Evolutionary conservation across 2,329 filamentous ascomycete species (phyloP), one percentile per base, ranked within the genome.

Genomic region (Annulohypoxylon truncatum): DNA sequence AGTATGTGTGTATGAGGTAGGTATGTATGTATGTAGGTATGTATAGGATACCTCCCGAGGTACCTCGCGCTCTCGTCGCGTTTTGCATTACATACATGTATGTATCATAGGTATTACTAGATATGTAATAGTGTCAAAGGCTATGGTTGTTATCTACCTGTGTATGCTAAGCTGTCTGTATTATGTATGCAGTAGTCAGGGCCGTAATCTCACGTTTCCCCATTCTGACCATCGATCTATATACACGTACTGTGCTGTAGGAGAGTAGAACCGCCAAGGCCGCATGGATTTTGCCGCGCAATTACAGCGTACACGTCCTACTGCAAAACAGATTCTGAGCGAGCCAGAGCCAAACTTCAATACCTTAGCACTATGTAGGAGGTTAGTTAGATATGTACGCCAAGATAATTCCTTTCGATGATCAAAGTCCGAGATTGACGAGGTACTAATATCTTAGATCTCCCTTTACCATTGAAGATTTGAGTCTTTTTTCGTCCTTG

Each of bases 241-340:
- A 26, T 20, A 42, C 44, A 50, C 33, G 33, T 61, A 56, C 50
- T 47, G 50, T 54, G 48, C 3, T 18, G 28, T 47, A 47, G 12
- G 28, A 13, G 15, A 33, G 44, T 40, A 38, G 26, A 33, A 54
- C 47, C 64, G 67, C 67, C 67, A 67, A 68, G 67, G 47, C 59
- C 48, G 51, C 64, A 65, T 69, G 67, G 67, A 69, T 69, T 69
- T 69, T 69, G 67, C 67, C 67, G 67, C 67, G 64, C 64, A 69
- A 69, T 67, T 67, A 62, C 67, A 58, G 57, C 40, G 61, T 44
- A 61, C 59, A 70, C 54, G 64, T 70, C 33, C 65, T 63, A 67
- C 67, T 57, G 24, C 20, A 42, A 38, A 40, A 40, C 58, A 52
- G 47, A 61, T 62, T 55, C 40, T 29, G 51, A 57, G 57, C 29